Evolutionary conservation across 2,329 filamentous ascomycete genomes (phyloP).

Genomic region (Xylariales sp.): DNA sequence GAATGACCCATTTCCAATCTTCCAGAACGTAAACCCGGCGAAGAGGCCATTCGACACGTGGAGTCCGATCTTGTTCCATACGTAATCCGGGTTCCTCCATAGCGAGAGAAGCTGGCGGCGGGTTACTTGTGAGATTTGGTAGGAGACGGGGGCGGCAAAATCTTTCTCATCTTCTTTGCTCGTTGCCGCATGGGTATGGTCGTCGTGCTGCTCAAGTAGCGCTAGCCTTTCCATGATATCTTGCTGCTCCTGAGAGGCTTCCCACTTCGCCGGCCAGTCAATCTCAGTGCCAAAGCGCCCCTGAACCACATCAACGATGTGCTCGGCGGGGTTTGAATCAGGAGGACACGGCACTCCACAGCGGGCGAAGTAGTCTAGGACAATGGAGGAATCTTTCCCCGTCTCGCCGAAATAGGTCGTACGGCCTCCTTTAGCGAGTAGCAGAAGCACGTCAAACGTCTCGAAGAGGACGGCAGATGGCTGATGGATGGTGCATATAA

Average conservation of each 20-base stretch:
- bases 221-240: not conserved
- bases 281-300: conserved; percentile 67
- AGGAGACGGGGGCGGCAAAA: conserved; percentile 69
- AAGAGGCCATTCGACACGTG: conserved; percentile 73
- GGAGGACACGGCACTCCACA: conserved; percentile 62
- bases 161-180: conserved; percentile 65
- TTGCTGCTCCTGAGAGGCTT: conserved; percentile 61
- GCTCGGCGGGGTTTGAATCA: conserved; percentile 65
- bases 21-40: conserved; percentile 78
- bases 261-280: conserved; percentile 74
- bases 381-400: not conserved
- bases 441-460: conserved; percentile 66
- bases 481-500: conserved; percentile 71
- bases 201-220: conserved; percentile 64
- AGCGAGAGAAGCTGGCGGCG: conserved; percentile 70
- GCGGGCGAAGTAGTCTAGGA: conserved; percentile 60
- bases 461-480: conserved; percentile 67
- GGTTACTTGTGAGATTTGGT: conserved; percentile 65
- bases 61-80: conserved; percentile 70
- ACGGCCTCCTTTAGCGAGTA: conserved; percentile 63
- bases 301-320: conserved; percentile 61
- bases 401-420: not conserved
- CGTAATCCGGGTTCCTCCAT: conserved; percentile 74
- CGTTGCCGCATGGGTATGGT: conserved; percentile 57
- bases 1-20: conserved; percentile 65